These are phyloP conservation scores for Leishmania tarentolae DNA, from an alignment of 208 protist species.

Conservation along the genomic window DNA sequence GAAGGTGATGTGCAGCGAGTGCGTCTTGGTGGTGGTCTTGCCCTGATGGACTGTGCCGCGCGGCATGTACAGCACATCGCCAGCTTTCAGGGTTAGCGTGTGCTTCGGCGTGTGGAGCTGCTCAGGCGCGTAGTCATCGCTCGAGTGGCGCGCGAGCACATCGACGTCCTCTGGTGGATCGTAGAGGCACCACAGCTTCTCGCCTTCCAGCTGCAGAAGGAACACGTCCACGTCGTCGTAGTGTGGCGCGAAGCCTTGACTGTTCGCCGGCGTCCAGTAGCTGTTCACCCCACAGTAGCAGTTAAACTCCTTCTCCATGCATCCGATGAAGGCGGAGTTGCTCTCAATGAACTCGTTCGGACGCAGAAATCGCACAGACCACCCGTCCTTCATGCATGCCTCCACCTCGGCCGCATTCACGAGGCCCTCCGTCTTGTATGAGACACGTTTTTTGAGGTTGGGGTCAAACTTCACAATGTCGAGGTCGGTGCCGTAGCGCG, in stretches of 20 bases:
- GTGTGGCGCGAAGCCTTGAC: slow-evolving; percentile 95
- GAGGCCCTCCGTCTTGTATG: slow-evolving; percentile 33
- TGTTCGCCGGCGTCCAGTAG: slow-evolving; percentile 93
- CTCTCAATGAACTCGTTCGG: slow-evolving; percentile 69
- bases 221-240: slow-evolving; percentile 97
- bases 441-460: slow-evolving; percentile 44
- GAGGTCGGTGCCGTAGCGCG: slow-evolving; percentile 50
- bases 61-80: slow-evolving; percentile 96
- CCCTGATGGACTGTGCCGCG: slow-evolving; percentile 94
- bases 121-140: slow-evolving; percentile 83
- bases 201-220: slow-evolving; percentile 94
- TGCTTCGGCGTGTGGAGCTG: slow-evolving; percentile 74
- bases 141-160: slow-evolving; percentile 67
- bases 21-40: slow-evolving; percentile 38
- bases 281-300: slow-evolving; percentile 91
- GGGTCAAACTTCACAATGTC: slow-evolving; percentile 61
- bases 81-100: slow-evolving; percentile 68
- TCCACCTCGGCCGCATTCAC: slow-evolving; percentile 39
- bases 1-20: slow-evolving; percentile 93
- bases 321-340: slow-evolving; percentile 69
- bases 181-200: slow-evolving; percentile 94
- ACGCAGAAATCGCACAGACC: slow-evolving; percentile 85
- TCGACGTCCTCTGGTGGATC: slow-evolving; percentile 58
- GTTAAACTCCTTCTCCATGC: slow-evolving; percentile 86
- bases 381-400: slow-evolving; percentile 67